Base-by-base conservation (phyloP, 495 filamentous ascomycete genomes). In the Darksidea phi region DNA sequence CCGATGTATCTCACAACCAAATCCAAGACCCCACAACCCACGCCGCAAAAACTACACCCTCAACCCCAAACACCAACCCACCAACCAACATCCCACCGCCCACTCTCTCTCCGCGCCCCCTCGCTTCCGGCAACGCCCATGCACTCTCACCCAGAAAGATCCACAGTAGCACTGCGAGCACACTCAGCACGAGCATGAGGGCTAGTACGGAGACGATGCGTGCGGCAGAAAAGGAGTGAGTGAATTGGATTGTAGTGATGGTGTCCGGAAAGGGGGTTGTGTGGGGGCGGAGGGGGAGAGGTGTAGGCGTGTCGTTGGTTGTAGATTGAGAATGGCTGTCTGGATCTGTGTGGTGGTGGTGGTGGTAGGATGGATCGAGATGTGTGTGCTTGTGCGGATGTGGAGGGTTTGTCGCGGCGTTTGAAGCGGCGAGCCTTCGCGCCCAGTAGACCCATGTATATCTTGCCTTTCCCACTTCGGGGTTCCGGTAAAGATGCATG, bases 361-460 rank as follows among this genome's bases (percentile, higher is more conserved):
- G 17, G 12, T 0, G 15, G 42, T 25, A n/a, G n/a, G n/a, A n/a
- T n/a, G n/a, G n/a, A 21, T 55, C n/a, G n/a, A n/a, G 7, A 18
- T 24, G 13, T 55, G 28, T 24, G 37, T 48, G 13, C 21, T 21
- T 7, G 10, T 24, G 26, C 10, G 23, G 17, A 13, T 12, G 15
- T 10, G 42, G 46, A 25, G 51, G 38, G 8, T 2, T 17, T 10
- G 20, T 12, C 1, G 50, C 20, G 1, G 13, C 11, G 49, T 64
- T 59, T 6, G 21, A 25, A 18, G 54, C 61, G 7, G 61, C 55
- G 7, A 64, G 25, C 17, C 55, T 17, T 1, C 63, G 28, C 20
- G 51, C 63, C 56, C 57, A 61, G 23, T 61, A 45, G 13, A 66
- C 57, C 63, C 63, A 66, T 20, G 51, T 59, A 49, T 66, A 66